Conservation (phyloP, 805 yeast species). For the Metschnikowia arizonensis region DNA sequence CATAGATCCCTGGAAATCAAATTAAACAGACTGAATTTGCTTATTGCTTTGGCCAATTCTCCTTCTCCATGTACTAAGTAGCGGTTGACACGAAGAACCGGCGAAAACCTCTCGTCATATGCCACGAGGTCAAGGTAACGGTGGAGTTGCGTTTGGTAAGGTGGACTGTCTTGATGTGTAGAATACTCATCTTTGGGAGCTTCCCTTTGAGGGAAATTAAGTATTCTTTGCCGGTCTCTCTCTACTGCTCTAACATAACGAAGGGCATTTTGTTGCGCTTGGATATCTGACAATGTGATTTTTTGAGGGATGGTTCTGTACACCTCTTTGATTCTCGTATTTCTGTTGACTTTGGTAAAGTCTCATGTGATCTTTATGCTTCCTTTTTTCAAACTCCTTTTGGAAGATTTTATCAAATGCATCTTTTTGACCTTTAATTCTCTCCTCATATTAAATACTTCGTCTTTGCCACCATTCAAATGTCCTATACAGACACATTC, state of each 20-base stretch:
- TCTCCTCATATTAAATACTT: background rate
- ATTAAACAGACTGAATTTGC: conserved; percentile 19
- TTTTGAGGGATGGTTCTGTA: too few relatives aligned
- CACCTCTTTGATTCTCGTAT: too few relatives aligned
- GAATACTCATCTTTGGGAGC: conserved; percentile 14
- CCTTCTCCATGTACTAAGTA: conserved; percentile 18
- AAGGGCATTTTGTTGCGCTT: conserved; percentile 9
- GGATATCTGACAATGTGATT: background rate
- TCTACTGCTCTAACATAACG: conserved; percentile 16
- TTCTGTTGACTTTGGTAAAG: background rate
- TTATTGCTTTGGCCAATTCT: conserved; percentile 19
- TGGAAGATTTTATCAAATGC: background rate
- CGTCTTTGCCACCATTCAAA: background rate
- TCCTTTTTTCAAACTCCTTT: background rate
- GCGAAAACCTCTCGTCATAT: conserved; percentile 24
- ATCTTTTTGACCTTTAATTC: background rate
- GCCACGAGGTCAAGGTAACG: conserved; percentile 21
- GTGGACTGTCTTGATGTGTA: conserved; percentile 19
- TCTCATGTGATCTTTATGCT: background rate
- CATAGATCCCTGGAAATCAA: conserved; percentile 26
- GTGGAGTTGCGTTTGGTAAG: conserved; percentile 22
- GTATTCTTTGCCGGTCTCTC: conserved; percentile 14
- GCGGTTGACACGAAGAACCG: conserved; percentile 23
- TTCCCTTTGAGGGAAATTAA: conserved; percentile 2
- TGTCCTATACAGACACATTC: too few relatives aligned